These are phyloP conservation scores for Microbotryum intermedium DNA, from an alignment of 1,284 basidiomycete species.

Conservation along the genomic window DNA sequence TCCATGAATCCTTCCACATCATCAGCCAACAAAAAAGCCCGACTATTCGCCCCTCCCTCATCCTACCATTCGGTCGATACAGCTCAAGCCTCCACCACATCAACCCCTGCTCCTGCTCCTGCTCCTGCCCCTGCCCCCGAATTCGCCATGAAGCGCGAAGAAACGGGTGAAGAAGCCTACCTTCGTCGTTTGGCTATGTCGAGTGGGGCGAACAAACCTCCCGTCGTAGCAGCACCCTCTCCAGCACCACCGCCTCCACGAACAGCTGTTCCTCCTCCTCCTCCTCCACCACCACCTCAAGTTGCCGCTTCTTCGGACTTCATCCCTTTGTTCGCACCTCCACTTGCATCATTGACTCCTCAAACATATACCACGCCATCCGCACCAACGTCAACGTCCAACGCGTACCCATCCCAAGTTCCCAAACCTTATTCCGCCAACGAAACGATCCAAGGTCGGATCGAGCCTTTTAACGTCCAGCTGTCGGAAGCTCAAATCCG, in stretches of 20 bases:
- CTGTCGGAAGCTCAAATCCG: constrained; percentile 28
- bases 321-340: constrained; percentile 65
- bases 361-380: constrained; percentile 8
- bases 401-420: constrained; percentile 7
- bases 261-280: constrained; percentile 14
- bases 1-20: not conserved
- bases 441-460: not conserved
- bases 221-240: constrained; percentile 39
- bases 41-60: constrained; percentile 26
- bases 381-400: not conserved
- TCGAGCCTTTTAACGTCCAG: not conserved
- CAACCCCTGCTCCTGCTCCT: not conserved
- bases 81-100: not conserved
- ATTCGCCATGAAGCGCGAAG: not conserved
- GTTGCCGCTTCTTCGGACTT: constrained; percentile 35
- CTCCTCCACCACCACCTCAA: constrained; percentile 16
- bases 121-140: not conserved
- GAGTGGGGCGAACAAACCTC: constrained; percentile 35
- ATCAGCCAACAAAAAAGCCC: constrained; percentile 23
- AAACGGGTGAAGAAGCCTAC: constrained; percentile 62
- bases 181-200: constrained; percentile 55
- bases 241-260: constrained; percentile 3
- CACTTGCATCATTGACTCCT: constrained; percentile 52
- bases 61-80: constrained; percentile 13
- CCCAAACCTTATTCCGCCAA: not conserved